A percentile compares a stretch with the other conserved stretches of the same genome.
These are phyloP conservation scores for Magnolia officinalis DNA, from an alignment of 164 flowering plant genomes.

Conservation along the genomic window DNA sequence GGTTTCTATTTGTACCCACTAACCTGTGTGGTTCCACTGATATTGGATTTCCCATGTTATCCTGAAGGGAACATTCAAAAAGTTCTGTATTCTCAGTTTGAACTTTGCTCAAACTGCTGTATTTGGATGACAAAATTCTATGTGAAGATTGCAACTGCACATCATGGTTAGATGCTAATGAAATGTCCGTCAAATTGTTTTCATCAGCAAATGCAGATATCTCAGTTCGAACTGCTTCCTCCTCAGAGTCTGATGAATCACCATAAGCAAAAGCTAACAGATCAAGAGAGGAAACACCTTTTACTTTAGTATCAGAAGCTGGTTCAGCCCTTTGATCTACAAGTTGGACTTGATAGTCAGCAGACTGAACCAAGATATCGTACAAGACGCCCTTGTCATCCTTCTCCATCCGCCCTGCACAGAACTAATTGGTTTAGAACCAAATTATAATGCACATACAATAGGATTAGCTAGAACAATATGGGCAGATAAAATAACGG, in stretches of 20 bases:
- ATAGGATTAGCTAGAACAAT: background rate
- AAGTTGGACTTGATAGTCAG: slow-evolving; percentile 26
- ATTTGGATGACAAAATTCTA: slow-evolving; percentile 17
- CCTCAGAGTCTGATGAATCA: slow-evolving; percentile 84
- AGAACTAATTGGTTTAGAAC: background rate
- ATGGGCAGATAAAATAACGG: too few relatives aligned
- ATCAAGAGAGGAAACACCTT: slow-evolving; percentile 60
- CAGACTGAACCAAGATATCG: slow-evolving; percentile 51
- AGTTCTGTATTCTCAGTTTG: background rate
- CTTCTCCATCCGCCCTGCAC: slow-evolving; percentile 38
- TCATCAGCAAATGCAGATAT: slow-evolving; percentile 21
- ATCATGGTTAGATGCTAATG: slow-evolving; percentile 9
- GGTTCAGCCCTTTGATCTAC: slow-evolving; percentile 25
- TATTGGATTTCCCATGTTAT: slow-evolving; percentile 16
- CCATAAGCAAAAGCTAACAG: slow-evolving; percentile 77
- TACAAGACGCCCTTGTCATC: slow-evolving; percentile 31
- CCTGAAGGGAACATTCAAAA: slow-evolving; percentile 21
- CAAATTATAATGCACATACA: background rate
- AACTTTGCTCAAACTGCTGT: slow-evolving; percentile 20
- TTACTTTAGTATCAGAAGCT: slow-evolving; percentile 26
- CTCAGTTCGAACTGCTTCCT: slow-evolving; percentile 43
- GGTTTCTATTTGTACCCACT: slow-evolving; percentile 22
- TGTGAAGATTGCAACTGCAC: background rate
- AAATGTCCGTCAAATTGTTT: slow-evolving; percentile 22
- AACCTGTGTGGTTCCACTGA: slow-evolving; percentile 25